Evolutionary conservation across 2,329 filamentous ascomycete species (phyloP), one percentile per base, ranked within the genome.

Genomic region (Nigrospora sphaerica): DNA sequence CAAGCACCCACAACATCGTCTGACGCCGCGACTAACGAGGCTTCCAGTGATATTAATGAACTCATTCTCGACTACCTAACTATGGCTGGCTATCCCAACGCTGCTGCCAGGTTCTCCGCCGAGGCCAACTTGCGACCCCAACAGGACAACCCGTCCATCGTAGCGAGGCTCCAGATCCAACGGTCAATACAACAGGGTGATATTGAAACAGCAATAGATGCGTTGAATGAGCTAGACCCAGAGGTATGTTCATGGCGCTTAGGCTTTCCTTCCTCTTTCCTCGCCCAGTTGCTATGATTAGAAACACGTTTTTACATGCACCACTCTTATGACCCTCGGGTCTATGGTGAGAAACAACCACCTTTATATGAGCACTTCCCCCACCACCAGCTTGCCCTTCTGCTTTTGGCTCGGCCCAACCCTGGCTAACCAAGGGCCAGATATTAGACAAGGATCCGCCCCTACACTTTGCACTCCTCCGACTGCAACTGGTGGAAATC

Each of bases 41-140:
- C 10, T 33, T 57, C 7, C 58, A 98, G 93, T 69, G 91, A 97
- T 62, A 93, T 98, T 64, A 97, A 98, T 65, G 83, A 85, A 46
- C 71, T 98, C 59, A 91, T 98, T 53, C 86, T 98, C 74, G 92
- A 98, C 70, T 98, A 98, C 65, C 78, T 98, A 51, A 92, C 95
- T 49, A 92, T 89, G 65, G 92, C 95, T 69, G 93, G 93, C 44
- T 98, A 97, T 61, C 88, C 92, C 12, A 85, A 86, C 54, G 91
- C 93, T 12, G 95, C 95, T 3, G 86, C 88, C 59, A 95, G 89
- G 62, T 97, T 98, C 65, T 93, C 90, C 13, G 84, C 85, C 53
- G 93, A 98, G 71, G 93, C 93, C 47, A 96, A 96, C 61, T 78
- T 97, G 31, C 75, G 80, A 52, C 81, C 85, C 7, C 82, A 83